These are phyloP conservation scores for Kappamyces sp. DNA, from an alignment of 192 early-diverging fungal genomes.

Conservation along the genomic window DNA sequence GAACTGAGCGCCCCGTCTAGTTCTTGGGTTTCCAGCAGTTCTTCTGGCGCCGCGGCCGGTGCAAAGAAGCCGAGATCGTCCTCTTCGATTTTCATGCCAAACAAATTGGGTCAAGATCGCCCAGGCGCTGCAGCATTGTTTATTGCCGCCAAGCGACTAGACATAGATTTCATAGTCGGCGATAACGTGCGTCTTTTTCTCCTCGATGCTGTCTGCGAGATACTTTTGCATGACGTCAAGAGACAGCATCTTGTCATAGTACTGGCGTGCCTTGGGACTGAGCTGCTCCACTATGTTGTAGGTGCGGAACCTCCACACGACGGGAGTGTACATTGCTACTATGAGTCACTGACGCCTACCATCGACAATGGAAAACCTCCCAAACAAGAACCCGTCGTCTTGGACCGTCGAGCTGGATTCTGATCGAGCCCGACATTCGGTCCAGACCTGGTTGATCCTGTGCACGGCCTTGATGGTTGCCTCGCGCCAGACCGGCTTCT, in stretches of 20 bases:
- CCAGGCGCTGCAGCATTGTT: too few species aligned
- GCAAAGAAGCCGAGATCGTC: conserved; percentile 27
- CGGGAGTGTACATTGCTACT: not conserved
- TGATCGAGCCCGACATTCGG: not conserved
- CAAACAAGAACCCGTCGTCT: conserved; percentile 7
- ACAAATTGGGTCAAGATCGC: not conserved
- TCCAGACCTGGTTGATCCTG: conserved; percentile 4
- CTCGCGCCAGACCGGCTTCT: not conserved
- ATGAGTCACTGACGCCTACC: not conserved
- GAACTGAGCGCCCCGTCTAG: not conserved
- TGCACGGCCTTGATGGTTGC: not conserved
- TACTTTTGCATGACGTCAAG: not conserved
- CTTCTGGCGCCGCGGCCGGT: conserved; percentile 16
- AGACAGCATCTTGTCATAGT: not conserved
- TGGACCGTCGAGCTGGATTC: not conserved
- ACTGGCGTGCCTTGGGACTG: not conserved
- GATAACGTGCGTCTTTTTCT: not conserved
- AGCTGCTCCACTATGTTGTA: not conserved
- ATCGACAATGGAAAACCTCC: not conserved
- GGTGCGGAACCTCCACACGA: not conserved
- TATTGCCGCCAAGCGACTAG: too few species aligned
- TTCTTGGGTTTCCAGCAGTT: conserved; percentile 9
- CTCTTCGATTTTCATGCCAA: not conserved
- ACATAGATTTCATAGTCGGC: conserved; percentile 1
- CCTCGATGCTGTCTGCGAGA: not conserved